These are phyloP conservation scores for Aspergillus latus DNA, from an alignment of 2,329 filamentous ascomycete species.

Conservation along the genomic window DNA sequence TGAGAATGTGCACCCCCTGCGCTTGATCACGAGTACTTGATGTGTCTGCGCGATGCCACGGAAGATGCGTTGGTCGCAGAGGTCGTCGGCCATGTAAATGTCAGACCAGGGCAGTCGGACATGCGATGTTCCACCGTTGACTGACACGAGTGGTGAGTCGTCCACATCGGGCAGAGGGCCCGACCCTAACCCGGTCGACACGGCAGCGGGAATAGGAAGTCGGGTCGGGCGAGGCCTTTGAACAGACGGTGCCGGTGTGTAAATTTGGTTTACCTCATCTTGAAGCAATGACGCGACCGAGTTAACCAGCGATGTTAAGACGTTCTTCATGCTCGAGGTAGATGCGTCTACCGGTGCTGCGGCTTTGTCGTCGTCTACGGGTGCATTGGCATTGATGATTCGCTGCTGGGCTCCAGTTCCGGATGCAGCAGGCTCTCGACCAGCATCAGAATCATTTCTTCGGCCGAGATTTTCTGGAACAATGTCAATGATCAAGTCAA, in stretches of 20 bases:
- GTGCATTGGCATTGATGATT: conserved; percentile 23
- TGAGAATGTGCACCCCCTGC: conserved; percentile 82
- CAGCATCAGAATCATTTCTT: conserved; percentile 35
- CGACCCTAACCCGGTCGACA: conserved; percentile 56
- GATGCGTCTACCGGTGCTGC: conserved; percentile 29
- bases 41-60: conserved; percentile 54
- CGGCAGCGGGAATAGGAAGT: conserved; percentile 48
- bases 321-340: conserved; percentile 39
- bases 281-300: conserved; percentile 54
- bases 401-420: conserved; percentile 23
- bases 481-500: conserved; percentile 71
- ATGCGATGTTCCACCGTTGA: conserved; percentile 42
- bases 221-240: conserved; percentile 36
- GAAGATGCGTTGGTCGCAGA: conserved; percentile 58
- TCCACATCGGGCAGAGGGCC: conserved; percentile 67
- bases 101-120: conserved; percentile 64
- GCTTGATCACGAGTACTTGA: conserved; percentile 77
- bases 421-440: conserved; percentile 26
- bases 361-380: conserved; percentile 25
- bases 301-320: conserved; percentile 49
- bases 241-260: conserved; percentile 30
- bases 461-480: conserved; percentile 36
- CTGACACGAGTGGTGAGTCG: conserved; percentile 48
- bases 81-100: conserved; percentile 71
- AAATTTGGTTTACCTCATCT: conserved; percentile 38